Conservation (phyloP, 2,329 filamentous ascomycete genomes). For the Colletotrichum sp. region DNA sequence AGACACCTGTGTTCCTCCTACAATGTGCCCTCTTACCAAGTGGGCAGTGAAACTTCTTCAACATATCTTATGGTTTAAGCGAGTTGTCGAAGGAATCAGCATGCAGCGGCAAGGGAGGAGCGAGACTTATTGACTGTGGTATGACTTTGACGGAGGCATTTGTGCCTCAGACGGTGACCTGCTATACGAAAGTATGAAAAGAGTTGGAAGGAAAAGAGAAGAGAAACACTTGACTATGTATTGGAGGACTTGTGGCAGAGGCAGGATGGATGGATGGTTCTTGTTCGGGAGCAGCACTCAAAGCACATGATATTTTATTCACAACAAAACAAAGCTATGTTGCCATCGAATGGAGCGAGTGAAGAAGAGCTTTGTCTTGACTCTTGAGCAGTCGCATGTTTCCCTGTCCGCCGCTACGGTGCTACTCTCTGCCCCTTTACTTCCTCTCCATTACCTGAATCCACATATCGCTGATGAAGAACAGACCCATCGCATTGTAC, state of each 20-base stretch:
- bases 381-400: no score
- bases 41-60: not conserved
- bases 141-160: not conserved
- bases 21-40: not conserved
- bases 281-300: not conserved
- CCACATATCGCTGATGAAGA: slow-evolving; percentile 36
- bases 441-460: slow-evolving; percentile 30
- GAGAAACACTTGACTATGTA: not conserved
- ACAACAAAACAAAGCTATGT: not conserved
- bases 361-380: not conserved
- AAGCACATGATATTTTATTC: not conserved
- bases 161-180: not conserved
- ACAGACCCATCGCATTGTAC: slow-evolving; percentile 30
- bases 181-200: not conserved
- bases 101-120: not conserved
- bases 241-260: not conserved
- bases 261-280: not conserved
- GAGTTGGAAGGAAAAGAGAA: not conserved
- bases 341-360: not conserved
- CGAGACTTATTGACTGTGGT: accelerated
- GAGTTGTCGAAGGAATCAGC: accelerated
- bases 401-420: no score
- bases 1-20: not conserved
- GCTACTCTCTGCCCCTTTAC: not conserved
- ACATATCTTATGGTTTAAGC: not conserved